Evolutionary conservation across 805 yeast species (phyloP).

Genomic region (Soucietia sequanensis): DNA sequence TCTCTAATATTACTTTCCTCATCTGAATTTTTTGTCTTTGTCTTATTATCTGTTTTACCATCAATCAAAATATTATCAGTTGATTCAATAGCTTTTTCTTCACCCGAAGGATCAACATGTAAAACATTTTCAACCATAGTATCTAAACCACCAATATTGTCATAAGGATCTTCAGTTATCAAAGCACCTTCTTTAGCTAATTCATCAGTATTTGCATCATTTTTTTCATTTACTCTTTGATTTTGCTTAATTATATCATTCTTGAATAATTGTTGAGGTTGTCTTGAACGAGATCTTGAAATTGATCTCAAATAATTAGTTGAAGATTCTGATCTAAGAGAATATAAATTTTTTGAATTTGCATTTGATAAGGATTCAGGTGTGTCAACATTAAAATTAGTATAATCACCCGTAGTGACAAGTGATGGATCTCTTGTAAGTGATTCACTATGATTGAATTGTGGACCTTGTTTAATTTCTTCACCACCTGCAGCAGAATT

Average conservation of each 20-base stretch:
- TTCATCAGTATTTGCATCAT: slow-evolving; percentile 33
- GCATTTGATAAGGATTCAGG: slow-evolving; percentile 15
- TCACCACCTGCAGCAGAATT: slow-evolving; percentile 2
- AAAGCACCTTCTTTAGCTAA: slow-evolving; percentile 59
- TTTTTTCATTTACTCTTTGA: slow-evolving; percentile 19
- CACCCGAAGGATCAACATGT: slow-evolving; percentile 17
- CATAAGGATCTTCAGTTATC: slow-evolving; percentile 48
- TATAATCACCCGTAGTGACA: slow-evolving; percentile 46
- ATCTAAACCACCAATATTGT: slow-evolving; percentile 48
- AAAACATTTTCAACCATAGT: slow-evolving; percentile 50
- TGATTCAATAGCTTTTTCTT: background rate
- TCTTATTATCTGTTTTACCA: background rate
- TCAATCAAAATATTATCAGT: too few relatives aligned
- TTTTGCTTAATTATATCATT: slow-evolving; percentile 3
- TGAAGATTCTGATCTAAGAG: slow-evolving; percentile 42
- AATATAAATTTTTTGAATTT: slow-evolving; percentile 18
- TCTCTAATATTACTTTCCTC: too few relatives aligned
- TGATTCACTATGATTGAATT: slow-evolving; percentile 12
- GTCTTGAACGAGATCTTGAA: slow-evolving; percentile 62
- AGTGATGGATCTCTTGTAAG: slow-evolving; percentile 33
- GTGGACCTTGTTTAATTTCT: background rate
- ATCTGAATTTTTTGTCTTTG: background rate
- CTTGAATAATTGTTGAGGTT: slow-evolving; percentile 12
- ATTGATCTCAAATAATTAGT: slow-evolving; percentile 61
- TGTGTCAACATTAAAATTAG: slow-evolving; percentile 42